Percentiles rank a stretch among this genome's conserved stretches.
phyloP scores from a whole-genome alignment of 805 yeast genomes.

The Yamadazyma scolyti region DNA sequence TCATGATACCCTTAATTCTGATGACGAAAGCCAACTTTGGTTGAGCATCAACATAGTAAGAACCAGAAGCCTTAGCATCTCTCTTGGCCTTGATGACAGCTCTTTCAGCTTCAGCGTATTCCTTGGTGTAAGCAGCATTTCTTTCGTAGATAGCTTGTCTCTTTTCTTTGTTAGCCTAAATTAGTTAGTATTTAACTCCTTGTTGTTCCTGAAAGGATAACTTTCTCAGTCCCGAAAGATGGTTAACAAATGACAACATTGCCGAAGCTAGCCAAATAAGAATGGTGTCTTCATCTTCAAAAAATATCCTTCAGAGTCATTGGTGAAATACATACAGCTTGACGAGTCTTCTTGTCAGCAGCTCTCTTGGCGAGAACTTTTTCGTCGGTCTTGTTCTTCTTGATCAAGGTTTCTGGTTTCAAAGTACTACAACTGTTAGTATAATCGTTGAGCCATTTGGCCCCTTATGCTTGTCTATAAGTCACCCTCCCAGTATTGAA shows the following conservation, averaged over 20 bases:
- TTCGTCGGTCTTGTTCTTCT: constrained; percentile 76
- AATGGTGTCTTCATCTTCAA: constrained; percentile 52
- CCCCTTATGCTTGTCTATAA: neutral
- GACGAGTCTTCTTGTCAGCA: constrained; percentile 75
- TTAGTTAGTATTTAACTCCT: constrained; percentile 27
- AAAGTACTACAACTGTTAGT: constrained; percentile 40
- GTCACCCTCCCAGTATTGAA: constrained; percentile 1
- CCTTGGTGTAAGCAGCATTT: constrained; percentile 95
- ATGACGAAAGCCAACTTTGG: constrained; percentile 90
- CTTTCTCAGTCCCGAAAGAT: constrained; percentile 79
- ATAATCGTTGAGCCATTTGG: neutral
- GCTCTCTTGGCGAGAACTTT: constrained; percentile 74
- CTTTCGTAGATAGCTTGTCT: constrained; percentile 81
- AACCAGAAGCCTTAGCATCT: constrained; percentile 90
- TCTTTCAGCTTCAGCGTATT: constrained; percentile 90
- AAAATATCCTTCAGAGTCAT: no score
- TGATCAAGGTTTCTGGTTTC: constrained; percentile 82
- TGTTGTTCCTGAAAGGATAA: no score
- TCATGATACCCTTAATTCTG: constrained; percentile 99
- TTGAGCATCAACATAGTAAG: constrained; percentile 94
- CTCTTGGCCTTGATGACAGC: constrained; percentile 84
- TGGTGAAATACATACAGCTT: constrained; percentile 74
- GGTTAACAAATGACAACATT: constrained; percentile 76
- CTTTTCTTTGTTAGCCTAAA: constrained; percentile 42
- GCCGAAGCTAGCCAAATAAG: constrained; percentile 65